These are phyloP conservation scores for Aphanomyces stellatus DNA, from an alignment of 352 stramenopile genomes.

Conservation along the genomic window DNA sequence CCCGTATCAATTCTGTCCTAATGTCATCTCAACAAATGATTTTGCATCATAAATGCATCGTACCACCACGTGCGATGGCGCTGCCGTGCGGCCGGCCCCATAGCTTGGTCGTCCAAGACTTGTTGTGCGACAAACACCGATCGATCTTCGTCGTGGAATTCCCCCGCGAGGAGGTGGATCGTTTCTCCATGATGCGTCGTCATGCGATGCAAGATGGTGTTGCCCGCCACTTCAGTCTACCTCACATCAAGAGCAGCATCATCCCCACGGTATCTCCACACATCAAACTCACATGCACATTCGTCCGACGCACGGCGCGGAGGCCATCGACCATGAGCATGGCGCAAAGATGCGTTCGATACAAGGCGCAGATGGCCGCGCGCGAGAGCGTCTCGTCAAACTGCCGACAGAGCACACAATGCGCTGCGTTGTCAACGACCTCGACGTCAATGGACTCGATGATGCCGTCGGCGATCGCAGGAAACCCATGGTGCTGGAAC, in stretches of 20 bases:
- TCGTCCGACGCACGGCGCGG: not conserved
- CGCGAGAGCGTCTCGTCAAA: not conserved
- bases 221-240: not conserved
- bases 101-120: not conserved
- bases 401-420: not conserved
- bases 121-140: not conserved
- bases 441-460: not conserved
- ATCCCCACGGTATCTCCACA: no score
- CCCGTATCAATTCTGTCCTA: not conserved
- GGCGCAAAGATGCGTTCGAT: not conserved
- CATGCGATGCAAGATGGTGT: not conserved
- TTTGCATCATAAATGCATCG: no score
- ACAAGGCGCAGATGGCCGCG: not conserved
- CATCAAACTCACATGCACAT: no score
- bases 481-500: not conserved
- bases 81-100: not conserved
- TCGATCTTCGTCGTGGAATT: not conserved
- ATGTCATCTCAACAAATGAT: no score
- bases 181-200: not conserved
- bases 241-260: no score
- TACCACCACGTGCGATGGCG: not conserved
- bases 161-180: not conserved
- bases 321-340: not conserved
- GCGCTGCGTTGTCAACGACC: not conserved
- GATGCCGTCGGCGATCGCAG: not conserved